These are phyloP conservation scores for Dactylellina cionopaga DNA, from an alignment of 2,329 filamentous ascomycete species.

Conservation along the genomic window DNA sequence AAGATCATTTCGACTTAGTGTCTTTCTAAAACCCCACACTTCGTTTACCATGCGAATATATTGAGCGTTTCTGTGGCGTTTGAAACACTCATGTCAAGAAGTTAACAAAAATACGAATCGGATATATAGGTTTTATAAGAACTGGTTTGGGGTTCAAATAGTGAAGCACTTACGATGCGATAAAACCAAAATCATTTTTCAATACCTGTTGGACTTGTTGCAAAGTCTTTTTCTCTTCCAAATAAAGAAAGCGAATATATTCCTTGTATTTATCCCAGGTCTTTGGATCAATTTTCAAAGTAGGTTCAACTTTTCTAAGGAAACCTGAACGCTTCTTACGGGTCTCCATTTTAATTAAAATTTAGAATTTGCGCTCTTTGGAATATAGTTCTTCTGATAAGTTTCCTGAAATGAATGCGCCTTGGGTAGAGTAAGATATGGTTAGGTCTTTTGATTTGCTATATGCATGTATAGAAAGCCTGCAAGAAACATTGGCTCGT, in stretches of 20 bases:
- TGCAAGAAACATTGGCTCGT: no score
- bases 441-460: no score
- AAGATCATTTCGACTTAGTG: neutral
- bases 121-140: neutral
- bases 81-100: no score
- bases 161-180: neutral
- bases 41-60: conserved; percentile 6
- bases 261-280: conserved; percentile 4
- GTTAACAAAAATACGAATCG: neutral
- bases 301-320: no score
- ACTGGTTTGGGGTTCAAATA: neutral
- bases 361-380: no score
- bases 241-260: neutral
- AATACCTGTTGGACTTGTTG: neutral
- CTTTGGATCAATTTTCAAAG: neutral
- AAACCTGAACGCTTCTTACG: no score
- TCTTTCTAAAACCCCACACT: conserved; percentile 19
- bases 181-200: neutral
- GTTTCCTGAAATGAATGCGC: no score
- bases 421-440: no score
- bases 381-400: no score
- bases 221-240: conserved; percentile 1
- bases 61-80: conserved; percentile 3
- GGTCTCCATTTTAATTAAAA: no score
- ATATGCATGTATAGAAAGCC: no score